Conservation (phyloP, 805 yeast genomes). For the Yarrowia hollandica region DNA sequence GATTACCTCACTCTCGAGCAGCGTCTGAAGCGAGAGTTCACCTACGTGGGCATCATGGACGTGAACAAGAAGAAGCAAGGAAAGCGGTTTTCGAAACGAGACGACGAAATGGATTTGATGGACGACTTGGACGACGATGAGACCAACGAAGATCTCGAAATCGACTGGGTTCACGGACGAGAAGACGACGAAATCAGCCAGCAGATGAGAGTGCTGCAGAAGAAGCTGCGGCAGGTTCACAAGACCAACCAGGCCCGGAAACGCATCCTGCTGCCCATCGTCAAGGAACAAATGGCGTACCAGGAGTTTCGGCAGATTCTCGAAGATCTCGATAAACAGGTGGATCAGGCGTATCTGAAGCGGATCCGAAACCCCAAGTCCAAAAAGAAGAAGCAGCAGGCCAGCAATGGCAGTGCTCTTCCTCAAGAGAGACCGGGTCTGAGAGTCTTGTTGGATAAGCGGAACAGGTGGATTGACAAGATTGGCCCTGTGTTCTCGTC, state of each 20-base stretch:
- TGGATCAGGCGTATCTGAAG: constrained; percentile 88
- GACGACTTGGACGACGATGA: constrained; percentile 34
- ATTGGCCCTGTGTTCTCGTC: constrained; percentile 81
- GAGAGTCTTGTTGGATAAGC: constrained; percentile 76
- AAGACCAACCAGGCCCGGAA: constrained; percentile 67
- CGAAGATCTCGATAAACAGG: constrained; percentile 94
- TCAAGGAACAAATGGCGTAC: constrained; percentile 90
- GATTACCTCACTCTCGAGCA: constrained; percentile 86
- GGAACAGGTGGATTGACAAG: constrained; percentile 82
- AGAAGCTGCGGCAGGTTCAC: constrained; percentile 60
- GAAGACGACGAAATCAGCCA: constrained; percentile 95
- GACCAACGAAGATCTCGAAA: constrained; percentile 43
- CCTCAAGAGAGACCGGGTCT: constrained; percentile 56
- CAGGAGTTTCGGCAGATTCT: constrained; percentile 88
- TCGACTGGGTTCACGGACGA: constrained; percentile 74
- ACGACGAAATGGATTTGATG: constrained; percentile 33
- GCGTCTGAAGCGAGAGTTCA: constrained; percentile 79
- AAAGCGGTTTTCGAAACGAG: constrained; percentile 33
- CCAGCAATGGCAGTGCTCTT: constrained; percentile 29
- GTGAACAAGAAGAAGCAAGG: constrained; percentile 37
- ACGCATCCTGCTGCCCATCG: constrained; percentile 61
- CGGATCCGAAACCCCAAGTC: constrained; percentile 73
- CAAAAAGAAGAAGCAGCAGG: constrained; percentile 52
- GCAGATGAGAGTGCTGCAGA: constrained; percentile 74
- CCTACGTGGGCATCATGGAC: constrained; percentile 80